Evolutionary conservation across 495 filamentous ascomycete species (phyloP).

Genomic region (Aspergillus sclerotiicarbonarius): DNA sequence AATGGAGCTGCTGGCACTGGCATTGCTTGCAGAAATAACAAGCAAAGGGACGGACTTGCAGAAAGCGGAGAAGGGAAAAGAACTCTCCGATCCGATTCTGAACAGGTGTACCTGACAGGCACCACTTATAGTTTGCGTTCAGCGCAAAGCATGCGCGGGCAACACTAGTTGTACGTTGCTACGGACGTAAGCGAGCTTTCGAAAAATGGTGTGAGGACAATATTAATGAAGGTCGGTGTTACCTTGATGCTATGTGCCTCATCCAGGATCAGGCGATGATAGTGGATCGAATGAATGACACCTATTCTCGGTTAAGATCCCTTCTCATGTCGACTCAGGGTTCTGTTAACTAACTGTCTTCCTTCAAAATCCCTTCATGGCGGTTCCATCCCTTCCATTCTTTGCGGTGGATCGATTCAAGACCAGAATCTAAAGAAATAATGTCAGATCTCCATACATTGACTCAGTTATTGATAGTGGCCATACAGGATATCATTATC

Average conservation of each 20-base stretch:
- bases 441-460: conserved; percentile 13
- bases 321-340: too few relatives aligned
- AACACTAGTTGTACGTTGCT: conserved; percentile 76
- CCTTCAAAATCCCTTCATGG: conserved; percentile 69
- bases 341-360: conserved; percentile 58
- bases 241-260: conserved; percentile 96
- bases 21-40: conserved; percentile 91
- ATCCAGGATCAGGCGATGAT: conserved; percentile 89
- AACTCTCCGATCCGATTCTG: conserved; percentile 98
- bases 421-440: conserved; percentile 60
- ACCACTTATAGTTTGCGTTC: conserved; percentile 86
- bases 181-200: conserved; percentile 24
- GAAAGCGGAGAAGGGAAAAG: conserved; percentile 89
- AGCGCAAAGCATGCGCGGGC: conserved; percentile 93
- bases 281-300: conserved; percentile 79
- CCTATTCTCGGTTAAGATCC: conserved; percentile 17
- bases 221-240: conserved; percentile 2
- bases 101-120: conserved; percentile 88
- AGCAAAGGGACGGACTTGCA: conserved; percentile 82
- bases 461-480: not conserved
- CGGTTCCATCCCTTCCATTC: conserved; percentile 88
- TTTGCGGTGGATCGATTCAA: conserved; percentile 89
- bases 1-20: conserved; percentile 75
- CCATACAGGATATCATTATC: conserved; percentile 82
- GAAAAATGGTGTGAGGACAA: not conserved